Percentiles rank a stretch among this genome's conserved stretches.
These are phyloP conservation scores for Tillandsia fasciculata DNA, from an alignment of 176 grass and related monocot species.

Conservation along the genomic window DNA sequence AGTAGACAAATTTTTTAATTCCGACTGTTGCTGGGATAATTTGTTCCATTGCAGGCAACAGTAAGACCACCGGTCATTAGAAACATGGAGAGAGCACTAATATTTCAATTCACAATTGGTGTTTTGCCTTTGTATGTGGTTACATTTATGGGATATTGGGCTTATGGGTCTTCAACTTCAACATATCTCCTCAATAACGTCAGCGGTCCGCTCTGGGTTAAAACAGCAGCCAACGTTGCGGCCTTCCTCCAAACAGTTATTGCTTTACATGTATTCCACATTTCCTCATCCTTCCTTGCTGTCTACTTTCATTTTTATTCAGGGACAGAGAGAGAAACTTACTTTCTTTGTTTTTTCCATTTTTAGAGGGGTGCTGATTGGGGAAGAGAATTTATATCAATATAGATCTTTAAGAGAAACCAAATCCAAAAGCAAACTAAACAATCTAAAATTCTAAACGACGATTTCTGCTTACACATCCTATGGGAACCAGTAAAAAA, in stretches of 20 bases:
- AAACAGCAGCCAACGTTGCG: conserved; percentile 52
- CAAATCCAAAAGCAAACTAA: too few relatives aligned
- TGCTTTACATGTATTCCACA: conserved; percentile 53
- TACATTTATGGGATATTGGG: conserved; percentile 82
- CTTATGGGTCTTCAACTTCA: conserved; percentile 80
- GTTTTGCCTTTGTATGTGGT: conserved; percentile 71
- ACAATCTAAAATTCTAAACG: too few relatives aligned
- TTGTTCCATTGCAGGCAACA: conserved; percentile 50
- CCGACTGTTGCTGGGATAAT: not conserved
- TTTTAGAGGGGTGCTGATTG: too few relatives aligned
- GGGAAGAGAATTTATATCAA: too few relatives aligned
- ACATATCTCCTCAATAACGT: conserved; percentile 78
- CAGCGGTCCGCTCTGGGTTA: conserved; percentile 62
- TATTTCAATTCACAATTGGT: conserved; percentile 78
- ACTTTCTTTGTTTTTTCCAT: too few relatives aligned
- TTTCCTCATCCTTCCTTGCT: not conserved
- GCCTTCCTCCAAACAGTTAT: conserved; percentile 89
- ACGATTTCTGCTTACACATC: too few relatives aligned
- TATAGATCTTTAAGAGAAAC: too few relatives aligned
- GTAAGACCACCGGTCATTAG: conserved; percentile 74
- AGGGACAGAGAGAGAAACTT: too few relatives aligned
- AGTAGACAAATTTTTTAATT: not conserved
- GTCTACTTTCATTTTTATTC: not conserved
- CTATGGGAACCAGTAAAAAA: too few relatives aligned
- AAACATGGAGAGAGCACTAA: conserved; percentile 92